A percentile compares a stretch with the other conserved stretches of the same genome.
Evolutionary conservation across 176 grass and related monocot genomes (phyloP).

Genomic region (Cenchrus purpureus): DNA sequence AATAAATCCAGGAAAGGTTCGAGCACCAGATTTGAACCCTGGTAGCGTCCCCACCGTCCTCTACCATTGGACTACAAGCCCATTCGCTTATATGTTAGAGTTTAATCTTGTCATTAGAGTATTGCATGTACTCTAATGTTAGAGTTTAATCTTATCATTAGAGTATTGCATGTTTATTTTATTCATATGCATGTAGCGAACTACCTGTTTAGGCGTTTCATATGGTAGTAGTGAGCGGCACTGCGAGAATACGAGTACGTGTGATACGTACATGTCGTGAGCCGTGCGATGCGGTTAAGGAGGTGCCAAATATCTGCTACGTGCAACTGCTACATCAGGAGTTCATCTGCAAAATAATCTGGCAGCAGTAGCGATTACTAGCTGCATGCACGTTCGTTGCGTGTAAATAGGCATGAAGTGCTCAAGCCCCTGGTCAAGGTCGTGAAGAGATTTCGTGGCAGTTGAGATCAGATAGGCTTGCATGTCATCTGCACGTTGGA

Average conservation of each 20-base stretch:
- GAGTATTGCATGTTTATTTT: background rate
- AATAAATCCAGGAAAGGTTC: no score
- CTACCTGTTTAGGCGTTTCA: background rate
- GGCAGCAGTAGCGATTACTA: background rate
- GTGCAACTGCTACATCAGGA: background rate
- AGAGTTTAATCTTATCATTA: background rate
- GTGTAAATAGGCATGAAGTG: no score
- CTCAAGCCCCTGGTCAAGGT: no score
- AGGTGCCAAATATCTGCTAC: background rate
- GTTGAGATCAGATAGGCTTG: background rate
- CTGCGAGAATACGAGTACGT: background rate
- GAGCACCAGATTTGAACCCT: no score
- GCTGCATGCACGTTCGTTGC: background rate
- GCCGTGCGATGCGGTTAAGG: background rate
- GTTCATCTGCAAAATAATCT: background rate
- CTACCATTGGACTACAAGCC: no score
- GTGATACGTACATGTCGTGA: background rate
- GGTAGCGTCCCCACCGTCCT: no score
- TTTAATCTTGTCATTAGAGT: no score
- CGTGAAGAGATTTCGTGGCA: no score
- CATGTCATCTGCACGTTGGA: background rate
- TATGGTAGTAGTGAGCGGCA: background rate
- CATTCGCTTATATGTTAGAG: no score
- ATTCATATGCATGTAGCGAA: background rate
- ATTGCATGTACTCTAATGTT: no score